Evolutionary conservation across 306 rosid genomes (phyloP).

Genomic region (Acacia crassicarpa): DNA sequence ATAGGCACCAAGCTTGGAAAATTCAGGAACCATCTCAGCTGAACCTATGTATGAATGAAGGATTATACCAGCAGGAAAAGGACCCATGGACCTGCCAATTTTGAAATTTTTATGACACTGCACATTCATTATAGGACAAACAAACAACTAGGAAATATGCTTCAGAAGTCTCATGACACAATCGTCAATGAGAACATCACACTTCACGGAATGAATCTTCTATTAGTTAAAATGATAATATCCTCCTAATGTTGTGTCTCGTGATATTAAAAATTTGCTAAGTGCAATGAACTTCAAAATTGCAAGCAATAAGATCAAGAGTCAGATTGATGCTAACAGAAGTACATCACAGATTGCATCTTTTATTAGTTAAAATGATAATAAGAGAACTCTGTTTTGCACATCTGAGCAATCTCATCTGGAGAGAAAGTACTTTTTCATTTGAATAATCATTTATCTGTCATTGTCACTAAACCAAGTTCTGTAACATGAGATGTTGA

Average conservation of each 20-base stretch:
- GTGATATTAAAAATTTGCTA: too few relatives aligned
- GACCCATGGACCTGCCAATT: conserved; percentile 65
- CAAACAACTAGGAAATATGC: background rate
- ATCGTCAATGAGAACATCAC: background rate
- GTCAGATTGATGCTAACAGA: too few relatives aligned
- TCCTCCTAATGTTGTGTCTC: too few relatives aligned
- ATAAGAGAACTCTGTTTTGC: background rate
- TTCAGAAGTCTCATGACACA: background rate
- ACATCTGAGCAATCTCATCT: background rate
- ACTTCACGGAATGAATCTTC: background rate
- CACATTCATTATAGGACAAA: background rate
- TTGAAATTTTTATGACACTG: conserved; percentile 6
- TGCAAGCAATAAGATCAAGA: too few relatives aligned
- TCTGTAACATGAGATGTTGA: conserved; percentile 7
- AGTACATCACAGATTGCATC: background rate
- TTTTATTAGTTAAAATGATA: background rate
- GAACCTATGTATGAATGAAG: conserved; percentile 91
- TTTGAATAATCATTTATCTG: background rate
- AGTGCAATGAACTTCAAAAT: too few relatives aligned
- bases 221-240: background rate
- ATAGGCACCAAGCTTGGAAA: conserved; percentile 77
- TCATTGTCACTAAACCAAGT: background rate
- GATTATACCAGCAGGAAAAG: conserved; percentile 84
- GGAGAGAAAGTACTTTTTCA: background rate
- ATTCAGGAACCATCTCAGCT: conserved; percentile 91